phyloP scores from a whole-genome alignment of 2,329 filamentous ascomycete genomes.

The Arthroderma sp. region DNA sequence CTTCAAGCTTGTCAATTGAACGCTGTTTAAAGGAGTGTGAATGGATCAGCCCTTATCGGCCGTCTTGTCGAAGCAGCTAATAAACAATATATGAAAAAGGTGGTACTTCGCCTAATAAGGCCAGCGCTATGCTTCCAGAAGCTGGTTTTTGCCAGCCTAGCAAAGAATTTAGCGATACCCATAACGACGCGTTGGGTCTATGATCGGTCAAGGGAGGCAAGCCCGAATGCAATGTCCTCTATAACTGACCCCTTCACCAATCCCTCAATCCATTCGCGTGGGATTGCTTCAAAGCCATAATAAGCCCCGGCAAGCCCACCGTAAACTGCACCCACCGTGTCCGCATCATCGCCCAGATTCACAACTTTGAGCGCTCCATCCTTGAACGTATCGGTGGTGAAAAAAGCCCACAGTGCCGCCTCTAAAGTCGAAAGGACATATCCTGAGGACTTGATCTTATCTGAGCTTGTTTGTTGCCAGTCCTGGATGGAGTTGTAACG shows the following conservation, averaged over 20 bases:
- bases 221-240: conserved; percentile 8
- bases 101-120: no score
- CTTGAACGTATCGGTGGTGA: conserved; percentile 24
- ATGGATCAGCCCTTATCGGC: no score
- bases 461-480: conserved; percentile 15
- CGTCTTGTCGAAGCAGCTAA: no score
- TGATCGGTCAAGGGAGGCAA: conserved; percentile 2
- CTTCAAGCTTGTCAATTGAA: no score
- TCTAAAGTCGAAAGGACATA: conserved; percentile 33
- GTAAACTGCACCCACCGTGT: conserved; percentile 34
- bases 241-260: conserved; percentile 17
- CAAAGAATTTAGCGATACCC: no score
- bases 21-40: no score
- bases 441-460: conserved; percentile 23
- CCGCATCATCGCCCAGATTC: conserved; percentile 32
- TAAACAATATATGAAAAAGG: no score
- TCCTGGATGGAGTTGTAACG: conserved; percentile 12
- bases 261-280: conserved; percentile 18
- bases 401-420: conserved; percentile 32
- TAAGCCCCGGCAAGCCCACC: conserved; percentile 31
- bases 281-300: conserved; percentile 25
- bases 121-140: no score
- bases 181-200: no score
- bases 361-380: conserved; percentile 28
- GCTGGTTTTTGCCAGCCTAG: no score